phyloP scores from a whole-genome alignment of 2,329 filamentous ascomycete species.

The Myrmaecium sp. region DNA sequence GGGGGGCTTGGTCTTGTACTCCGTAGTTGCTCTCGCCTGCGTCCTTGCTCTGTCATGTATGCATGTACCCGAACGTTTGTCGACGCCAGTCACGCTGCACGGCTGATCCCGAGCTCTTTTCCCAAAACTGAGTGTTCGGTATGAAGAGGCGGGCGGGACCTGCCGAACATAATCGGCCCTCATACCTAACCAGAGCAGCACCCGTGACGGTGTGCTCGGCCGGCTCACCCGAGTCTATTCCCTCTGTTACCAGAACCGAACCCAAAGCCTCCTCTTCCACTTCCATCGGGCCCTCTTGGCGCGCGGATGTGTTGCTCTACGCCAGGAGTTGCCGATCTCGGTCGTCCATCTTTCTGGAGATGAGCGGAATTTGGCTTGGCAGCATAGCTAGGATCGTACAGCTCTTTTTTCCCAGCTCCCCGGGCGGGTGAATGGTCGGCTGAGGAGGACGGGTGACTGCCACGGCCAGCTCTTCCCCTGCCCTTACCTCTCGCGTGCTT shows the following conservation, averaged over 20 bases:
- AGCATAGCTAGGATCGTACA: constrained; percentile 63
- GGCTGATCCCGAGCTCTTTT: too few relatives aligned
- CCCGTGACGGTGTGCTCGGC: too few relatives aligned
- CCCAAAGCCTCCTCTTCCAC: constrained; percentile 60
- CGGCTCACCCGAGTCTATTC: too few relatives aligned
- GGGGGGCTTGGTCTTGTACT: too few relatives aligned
- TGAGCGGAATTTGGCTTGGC: constrained; percentile 41
- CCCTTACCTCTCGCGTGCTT: constrained; percentile 18
- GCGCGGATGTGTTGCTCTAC: constrained; percentile 53
- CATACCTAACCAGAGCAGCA: too few relatives aligned
- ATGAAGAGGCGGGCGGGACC: too few relatives aligned
- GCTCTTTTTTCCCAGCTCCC: constrained; percentile 35
- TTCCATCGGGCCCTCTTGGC: constrained; percentile 63
- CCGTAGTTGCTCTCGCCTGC: too few relatives aligned
- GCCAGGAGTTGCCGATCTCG: constrained; percentile 34
- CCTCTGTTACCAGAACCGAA: constrained; percentile 54
- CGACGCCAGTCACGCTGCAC: too few relatives aligned
- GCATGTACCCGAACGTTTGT: too few relatives aligned
- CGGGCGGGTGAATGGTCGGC: constrained; percentile 19
- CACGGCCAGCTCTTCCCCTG: constrained; percentile 19
- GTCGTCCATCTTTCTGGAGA: constrained; percentile 25
- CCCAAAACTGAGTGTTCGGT: too few relatives aligned
- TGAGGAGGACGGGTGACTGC: constrained; percentile 17
- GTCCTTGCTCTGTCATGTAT: too few relatives aligned
- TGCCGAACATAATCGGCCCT: too few relatives aligned